Evolutionary conservation across 768 basidiomycete genomes (phyloP), one percentile per base, ranked within the genome.

Genomic region (Podaxis sp.): DNA sequence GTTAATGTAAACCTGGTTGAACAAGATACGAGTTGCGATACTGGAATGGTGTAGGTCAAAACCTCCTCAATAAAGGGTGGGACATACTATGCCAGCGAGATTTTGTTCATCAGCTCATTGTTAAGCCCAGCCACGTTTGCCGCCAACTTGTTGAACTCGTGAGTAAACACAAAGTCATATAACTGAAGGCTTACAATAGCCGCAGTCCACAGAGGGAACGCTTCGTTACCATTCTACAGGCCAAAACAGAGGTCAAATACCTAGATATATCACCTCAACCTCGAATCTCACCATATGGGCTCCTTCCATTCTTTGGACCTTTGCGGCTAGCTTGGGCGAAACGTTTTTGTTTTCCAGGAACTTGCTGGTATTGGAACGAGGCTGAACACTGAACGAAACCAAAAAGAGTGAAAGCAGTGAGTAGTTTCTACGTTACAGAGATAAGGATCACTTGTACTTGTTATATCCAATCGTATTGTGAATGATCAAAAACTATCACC

Each of bases 221-320:
- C 67, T 61, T 78, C 77, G 26, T 70, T 73, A 5, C 76, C 76
- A 46, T 77, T 76, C 61, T 62, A 19, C 33, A 40, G 13, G 54
- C 2, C 9, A 22, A 19, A 46, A 12, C 19, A 39, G n/a, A 13
- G 11, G 4, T 39, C 19, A 38, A 3, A 13, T 22, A 3, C 22
- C 38, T 24, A 56, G 39, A 24, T 40, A 3, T 12, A 24, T 8
- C 9, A 22, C 3, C 2, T 22, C 54, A 42, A 15, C n/a, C 22
- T 22, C 12, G 12, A 22, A 24, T 33, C 52, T 19, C 12, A 62
- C 61, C 65, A 67, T 33, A 53, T 77, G 77, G 2, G 77, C 76
- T 6, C 75, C 79, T 64, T 76, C 73, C 76, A 80, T 74, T 22
- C 76, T 70, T 51, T 71, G 70, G 3, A 73, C 63, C 4, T 68